phyloP scores from a whole-genome alignment of 805 yeast species.

The Monosporozyma servazzii region DNA sequence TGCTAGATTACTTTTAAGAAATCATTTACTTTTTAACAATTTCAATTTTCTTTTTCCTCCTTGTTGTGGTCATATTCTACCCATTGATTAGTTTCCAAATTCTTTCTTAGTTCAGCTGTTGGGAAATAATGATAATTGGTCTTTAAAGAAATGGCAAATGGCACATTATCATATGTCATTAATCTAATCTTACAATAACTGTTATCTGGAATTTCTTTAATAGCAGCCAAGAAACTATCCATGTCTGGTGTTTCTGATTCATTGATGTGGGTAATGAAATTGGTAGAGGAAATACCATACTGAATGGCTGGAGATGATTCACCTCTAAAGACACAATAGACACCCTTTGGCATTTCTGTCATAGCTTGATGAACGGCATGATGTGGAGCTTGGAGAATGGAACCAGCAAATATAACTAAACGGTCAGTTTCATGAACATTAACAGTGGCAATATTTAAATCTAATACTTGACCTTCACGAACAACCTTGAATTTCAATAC shows the following conservation, averaged over 20 bases:
- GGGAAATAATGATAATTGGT: conserved; percentile 87
- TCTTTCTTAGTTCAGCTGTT: conserved; percentile 51
- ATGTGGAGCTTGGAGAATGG: conserved; percentile 79
- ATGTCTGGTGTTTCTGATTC: conserved; percentile 64
- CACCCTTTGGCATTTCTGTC: conserved; percentile 66
- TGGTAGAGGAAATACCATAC: conserved; percentile 68
- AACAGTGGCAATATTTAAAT: conserved; percentile 55
- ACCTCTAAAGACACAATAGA: conserved; percentile 68
- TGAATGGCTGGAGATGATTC: conserved; percentile 83
- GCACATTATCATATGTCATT: conserved; percentile 78
- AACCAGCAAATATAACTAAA: conserved; percentile 76
- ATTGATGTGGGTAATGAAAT: conserved; percentile 84
- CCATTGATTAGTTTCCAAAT: conserved; percentile 42
- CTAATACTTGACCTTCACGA: conserved; percentile 58
- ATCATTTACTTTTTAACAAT: conserved; percentile 10
- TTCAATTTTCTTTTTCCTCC: conserved; percentile 12
- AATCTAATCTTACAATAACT: conserved; percentile 73
- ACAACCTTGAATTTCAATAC: conserved; percentile 51
- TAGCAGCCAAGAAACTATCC: conserved; percentile 55
- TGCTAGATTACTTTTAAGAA: not conserved
- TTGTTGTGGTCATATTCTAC: conserved; percentile 41
- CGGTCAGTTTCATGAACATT: conserved; percentile 55
- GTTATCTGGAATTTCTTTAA: conserved; percentile 64
- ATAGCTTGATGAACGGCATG: conserved; percentile 84
- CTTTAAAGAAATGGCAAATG: conserved; percentile 76